Conservation (phyloP, 257 asterid genomes). For the Scutellaria galericulata region DNA sequence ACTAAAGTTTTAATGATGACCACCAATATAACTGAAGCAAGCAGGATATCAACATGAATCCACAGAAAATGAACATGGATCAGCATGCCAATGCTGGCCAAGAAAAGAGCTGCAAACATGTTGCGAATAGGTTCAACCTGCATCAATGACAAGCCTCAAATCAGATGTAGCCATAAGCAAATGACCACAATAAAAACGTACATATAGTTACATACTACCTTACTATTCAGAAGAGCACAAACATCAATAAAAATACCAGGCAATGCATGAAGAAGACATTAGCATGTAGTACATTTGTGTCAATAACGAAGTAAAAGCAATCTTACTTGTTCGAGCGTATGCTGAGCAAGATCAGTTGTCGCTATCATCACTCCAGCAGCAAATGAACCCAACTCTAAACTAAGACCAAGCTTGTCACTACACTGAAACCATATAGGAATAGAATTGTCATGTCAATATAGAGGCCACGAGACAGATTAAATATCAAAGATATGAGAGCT, state of each 20-base stretch:
- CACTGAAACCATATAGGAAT: slow-evolving; percentile 67
- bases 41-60: slow-evolving; percentile 96
- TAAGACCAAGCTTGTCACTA: slow-evolving; percentile 98
- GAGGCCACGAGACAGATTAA: slow-evolving; percentile 4
- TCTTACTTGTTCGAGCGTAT: slow-evolving; percentile 92
- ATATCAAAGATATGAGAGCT: slow-evolving; percentile 2
- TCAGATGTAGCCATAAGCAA: slow-evolving; percentile 37
- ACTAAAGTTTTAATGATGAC: slow-evolving; percentile 79
- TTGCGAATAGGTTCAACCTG: slow-evolving; percentile 99
- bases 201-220: not conserved
- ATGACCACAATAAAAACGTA: not conserved
- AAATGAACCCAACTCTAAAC: slow-evolving; percentile 98
- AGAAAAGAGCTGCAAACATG: slow-evolving; percentile 98
- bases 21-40: slow-evolving; percentile 97
- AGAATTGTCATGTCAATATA: slow-evolving; percentile 31
- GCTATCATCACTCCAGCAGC: slow-evolving; percentile 99
- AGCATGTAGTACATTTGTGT: not conserved
- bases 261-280: not conserved
- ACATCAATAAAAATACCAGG: slow-evolving; percentile 9
- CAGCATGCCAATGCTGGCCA: slow-evolving; percentile 99
- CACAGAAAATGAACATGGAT: slow-evolving; percentile 97
- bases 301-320: slow-evolving; percentile 12
- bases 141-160: slow-evolving; percentile 34
- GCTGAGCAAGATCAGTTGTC: slow-evolving; percentile 96
- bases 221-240: slow-evolving; percentile 11